phyloP scores from a whole-genome alignment of 768 basidiomycete genomes.

The Suillus sp. region DNA sequence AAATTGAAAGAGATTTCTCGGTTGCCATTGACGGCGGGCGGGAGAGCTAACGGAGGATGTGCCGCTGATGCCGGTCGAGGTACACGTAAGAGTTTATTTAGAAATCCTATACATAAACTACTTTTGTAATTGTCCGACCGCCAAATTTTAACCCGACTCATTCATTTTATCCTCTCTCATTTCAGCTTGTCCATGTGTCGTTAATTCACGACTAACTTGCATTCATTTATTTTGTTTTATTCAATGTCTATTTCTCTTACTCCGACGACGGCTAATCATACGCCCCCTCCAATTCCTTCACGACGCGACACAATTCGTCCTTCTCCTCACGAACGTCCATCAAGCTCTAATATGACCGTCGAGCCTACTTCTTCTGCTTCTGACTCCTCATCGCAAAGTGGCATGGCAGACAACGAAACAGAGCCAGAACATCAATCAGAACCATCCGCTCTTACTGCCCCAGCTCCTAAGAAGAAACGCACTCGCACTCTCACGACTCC shows the following conservation, averaged over 20 bases:
- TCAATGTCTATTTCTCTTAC: slow-evolving; percentile 28
- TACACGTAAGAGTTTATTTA: slow-evolving; percentile 9
- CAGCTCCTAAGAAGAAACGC: slow-evolving; percentile 60
- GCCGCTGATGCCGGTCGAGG: background rate
- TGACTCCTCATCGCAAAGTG: slow-evolving; percentile 53
- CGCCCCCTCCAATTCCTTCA: slow-evolving; percentile 20
- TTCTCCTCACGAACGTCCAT: background rate
- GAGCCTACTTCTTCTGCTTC: slow-evolving; percentile 32
- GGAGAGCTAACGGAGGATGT: background rate
- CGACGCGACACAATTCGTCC: slow-evolving; percentile 22
- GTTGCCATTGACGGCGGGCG: slow-evolving; percentile 10
- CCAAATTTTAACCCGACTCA: slow-evolving; percentile 6
- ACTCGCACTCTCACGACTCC: slow-evolving; percentile 87
- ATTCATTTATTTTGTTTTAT: slow-evolving; percentile 30
- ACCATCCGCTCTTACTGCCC: slow-evolving; percentile 35
- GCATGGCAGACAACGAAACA: slow-evolving; percentile 61
- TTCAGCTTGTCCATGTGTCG: slow-evolving; percentile 18
- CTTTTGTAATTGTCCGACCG: background rate
- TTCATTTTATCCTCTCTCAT: slow-evolving; percentile 6
- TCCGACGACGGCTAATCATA: slow-evolving; percentile 23
- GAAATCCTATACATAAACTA: slow-evolving; percentile 8
- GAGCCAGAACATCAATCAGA: slow-evolving; percentile 47
- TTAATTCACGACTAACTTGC: slow-evolving; percentile 19
- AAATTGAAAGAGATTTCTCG: slow-evolving; percentile 3
- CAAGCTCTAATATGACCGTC: slow-evolving; percentile 20